A percentile compares a stretch with the other conserved stretches of the same genome.
Evolutionary conservation across 2,329 filamentous ascomycete genomes (phyloP).

Genomic region (Juglanconis juglandina): DNA sequence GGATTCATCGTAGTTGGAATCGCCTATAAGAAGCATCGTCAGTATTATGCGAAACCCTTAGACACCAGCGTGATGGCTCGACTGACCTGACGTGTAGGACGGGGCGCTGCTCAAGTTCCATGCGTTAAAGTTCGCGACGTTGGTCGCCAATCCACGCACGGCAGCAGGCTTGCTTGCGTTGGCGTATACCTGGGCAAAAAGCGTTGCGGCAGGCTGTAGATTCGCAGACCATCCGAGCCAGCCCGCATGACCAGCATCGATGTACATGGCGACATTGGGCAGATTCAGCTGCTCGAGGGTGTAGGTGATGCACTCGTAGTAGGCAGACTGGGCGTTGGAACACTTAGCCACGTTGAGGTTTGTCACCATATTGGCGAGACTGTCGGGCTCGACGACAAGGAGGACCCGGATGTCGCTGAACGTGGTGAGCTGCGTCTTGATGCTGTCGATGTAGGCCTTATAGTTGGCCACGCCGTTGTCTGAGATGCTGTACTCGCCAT

Average conservation of each 20-base stretch:
- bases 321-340: conserved; percentile 42
- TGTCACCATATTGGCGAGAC: conserved; percentile 57
- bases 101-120: conserved; percentile 41
- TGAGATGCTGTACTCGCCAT: conserved; percentile 52
- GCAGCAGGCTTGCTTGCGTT: conserved; percentile 45
- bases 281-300: conserved; percentile 50
- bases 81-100: conserved; percentile 39
- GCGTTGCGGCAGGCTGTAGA: conserved; percentile 43
- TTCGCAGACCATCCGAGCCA: conserved; percentile 59
- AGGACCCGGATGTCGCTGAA: conserved; percentile 43
- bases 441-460: conserved; percentile 52
- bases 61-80: background rate
- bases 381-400: conserved; percentile 54
- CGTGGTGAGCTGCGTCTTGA: conserved; percentile 38
- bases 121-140: conserved; percentile 57
- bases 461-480: conserved; percentile 51
- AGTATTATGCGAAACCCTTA: background rate
- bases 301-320: conserved; percentile 48
- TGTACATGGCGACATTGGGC: conserved; percentile 55
- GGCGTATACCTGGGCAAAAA: conserved; percentile 47
- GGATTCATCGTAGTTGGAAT: conserved; percentile 49
- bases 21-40: conserved; percentile 28
- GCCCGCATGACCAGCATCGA: conserved; percentile 56
- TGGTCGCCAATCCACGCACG: conserved; percentile 54
- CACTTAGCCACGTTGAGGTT: conserved; percentile 52